A percentile compares a stretch with the other conserved stretches of the same genome.
These are phyloP conservation scores for Colletotrichum costaricense DNA, from an alignment of 2,329 filamentous ascomycete genomes.

Conservation along the genomic window DNA sequence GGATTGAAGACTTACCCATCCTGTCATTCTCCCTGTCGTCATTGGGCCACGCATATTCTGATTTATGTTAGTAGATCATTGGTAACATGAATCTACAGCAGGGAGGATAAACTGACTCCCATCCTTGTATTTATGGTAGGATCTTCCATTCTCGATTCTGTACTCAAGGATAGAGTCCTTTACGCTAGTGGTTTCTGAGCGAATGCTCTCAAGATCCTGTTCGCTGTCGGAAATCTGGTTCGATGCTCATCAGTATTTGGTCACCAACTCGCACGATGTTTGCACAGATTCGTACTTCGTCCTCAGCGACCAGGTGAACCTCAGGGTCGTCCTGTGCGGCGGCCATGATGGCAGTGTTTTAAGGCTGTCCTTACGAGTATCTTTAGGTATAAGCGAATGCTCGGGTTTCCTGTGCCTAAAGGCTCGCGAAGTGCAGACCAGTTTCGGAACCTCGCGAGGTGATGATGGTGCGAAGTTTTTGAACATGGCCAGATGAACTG, in stretches of 20 bases:
- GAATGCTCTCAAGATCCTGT: not conserved
- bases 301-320: not conserved
- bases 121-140: conserved; percentile 22
- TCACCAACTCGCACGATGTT: too few relatives aligned
- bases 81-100: not conserved
- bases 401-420: not conserved
- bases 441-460: not conserved
- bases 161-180: conserved; percentile 43
- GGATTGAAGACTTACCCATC: conserved; percentile 34
- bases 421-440: not conserved
- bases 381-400: not conserved
- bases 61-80: not conserved
- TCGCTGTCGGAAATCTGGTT: not conserved
- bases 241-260: not conserved
- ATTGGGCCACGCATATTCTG: conserved; percentile 26
- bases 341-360: not conserved
- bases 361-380: not conserved
- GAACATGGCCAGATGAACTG: not conserved
- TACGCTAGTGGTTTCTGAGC: conserved; percentile 40
- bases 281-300: not conserved
- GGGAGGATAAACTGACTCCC: not conserved
- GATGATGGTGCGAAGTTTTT: not conserved
- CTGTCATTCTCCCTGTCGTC: conserved; percentile 20
- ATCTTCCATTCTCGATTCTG: conserved; percentile 8
- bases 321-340: not conserved